Conservation (phyloP, 2,329 filamentous ascomycete species). For the Fusarium sp. region DNA sequence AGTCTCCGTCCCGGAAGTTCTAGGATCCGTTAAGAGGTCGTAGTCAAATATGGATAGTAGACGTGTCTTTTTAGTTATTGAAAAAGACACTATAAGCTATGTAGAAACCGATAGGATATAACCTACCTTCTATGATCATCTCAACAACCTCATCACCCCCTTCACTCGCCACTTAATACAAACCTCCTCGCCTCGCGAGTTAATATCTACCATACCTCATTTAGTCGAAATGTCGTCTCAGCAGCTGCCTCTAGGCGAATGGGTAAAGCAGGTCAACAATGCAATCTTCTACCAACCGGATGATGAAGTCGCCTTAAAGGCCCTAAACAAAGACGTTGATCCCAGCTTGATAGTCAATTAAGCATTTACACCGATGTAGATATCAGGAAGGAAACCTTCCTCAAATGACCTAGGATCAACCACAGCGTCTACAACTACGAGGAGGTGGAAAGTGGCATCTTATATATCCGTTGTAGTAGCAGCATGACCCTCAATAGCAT, state of each 20-base stretch:
- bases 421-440: not conserved
- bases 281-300: not conserved
- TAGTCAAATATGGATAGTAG: not conserved
- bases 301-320: not conserved
- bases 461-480: not conserved
- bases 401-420: not conserved
- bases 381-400: not conserved
- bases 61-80: not conserved
- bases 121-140: not conserved
- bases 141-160: not conserved
- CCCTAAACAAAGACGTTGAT: not conserved
- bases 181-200: not conserved
- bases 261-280: not conserved
- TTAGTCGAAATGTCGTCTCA: not conserved
- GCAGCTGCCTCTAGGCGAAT: not conserved
- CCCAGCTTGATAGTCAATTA: not conserved
- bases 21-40: not conserved
- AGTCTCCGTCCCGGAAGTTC: too few relatives aligned
- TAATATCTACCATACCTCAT: not conserved
- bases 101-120: not conserved
- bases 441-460: not conserved
- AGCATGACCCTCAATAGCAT: not conserved
- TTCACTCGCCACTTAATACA: not conserved
- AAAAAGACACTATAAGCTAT: not conserved
- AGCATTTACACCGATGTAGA: not conserved